These are phyloP conservation scores for Colletotrichum shisoi DNA, from an alignment of 2,329 filamentous ascomycete species.

Conservation along the genomic window DNA sequence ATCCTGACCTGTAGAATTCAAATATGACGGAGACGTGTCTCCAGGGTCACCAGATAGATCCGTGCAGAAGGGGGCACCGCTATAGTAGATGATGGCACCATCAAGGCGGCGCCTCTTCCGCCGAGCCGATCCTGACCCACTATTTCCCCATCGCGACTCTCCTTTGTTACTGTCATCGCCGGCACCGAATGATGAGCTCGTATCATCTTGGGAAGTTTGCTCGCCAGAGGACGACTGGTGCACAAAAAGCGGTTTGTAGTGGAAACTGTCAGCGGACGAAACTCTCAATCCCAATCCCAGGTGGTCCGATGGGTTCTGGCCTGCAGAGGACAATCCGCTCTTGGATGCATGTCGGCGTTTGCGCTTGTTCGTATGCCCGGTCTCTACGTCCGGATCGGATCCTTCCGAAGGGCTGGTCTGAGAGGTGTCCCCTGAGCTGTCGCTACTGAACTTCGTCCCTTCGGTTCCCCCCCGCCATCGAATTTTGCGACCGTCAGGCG, in stretches of 20 bases:
- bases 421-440: conserved; percentile 62
- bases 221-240: conserved; percentile 59
- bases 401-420: conserved; percentile 59
- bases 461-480: conserved; percentile 77
- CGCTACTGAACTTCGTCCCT: conserved; percentile 71
- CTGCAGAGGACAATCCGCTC: conserved; percentile 45
- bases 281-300: conserved; percentile 53
- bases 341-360: conserved; percentile 47
- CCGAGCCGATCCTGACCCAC: conserved; percentile 58
- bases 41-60: conserved; percentile 75
- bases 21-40: conserved; percentile 58
- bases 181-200: conserved; percentile 57
- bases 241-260: conserved; percentile 71
- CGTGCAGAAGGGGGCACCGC: conserved; percentile 79
- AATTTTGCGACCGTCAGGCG: conserved; percentile 78
- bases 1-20: conserved; percentile 56
- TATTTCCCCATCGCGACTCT: conserved; percentile 57
- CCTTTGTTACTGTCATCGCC: conserved; percentile 59
- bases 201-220: conserved; percentile 59
- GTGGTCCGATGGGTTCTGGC: conserved; percentile 45
- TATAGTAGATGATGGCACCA: conserved; percentile 85
- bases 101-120: conserved; percentile 66
- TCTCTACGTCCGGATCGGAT: conserved; percentile 55
- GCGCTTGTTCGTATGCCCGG: conserved; percentile 55
- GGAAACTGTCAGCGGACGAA: conserved; percentile 59